Percentiles rank a stretch among this genome's conserved stretches.
Evolutionary conservation across 805 yeast genomes (phyloP).

Genomic region (Nakazawaea pomicola): DNA sequence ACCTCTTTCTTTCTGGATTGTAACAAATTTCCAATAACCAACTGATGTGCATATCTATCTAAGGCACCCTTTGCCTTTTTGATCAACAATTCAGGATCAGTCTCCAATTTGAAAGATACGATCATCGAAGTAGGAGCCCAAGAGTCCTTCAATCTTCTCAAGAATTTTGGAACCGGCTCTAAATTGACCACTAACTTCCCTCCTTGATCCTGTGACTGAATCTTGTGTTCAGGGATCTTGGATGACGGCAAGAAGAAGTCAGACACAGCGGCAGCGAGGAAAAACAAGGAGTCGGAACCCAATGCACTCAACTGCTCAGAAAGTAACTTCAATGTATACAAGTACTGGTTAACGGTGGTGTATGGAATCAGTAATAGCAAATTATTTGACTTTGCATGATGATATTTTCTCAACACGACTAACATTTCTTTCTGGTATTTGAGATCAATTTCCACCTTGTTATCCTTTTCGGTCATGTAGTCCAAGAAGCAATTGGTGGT

Average conservation of each 20-base stretch:
- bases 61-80: constrained; percentile 77
- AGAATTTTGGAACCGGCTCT: constrained; percentile 95
- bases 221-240: constrained; percentile 87
- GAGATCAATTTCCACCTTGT: constrained; percentile 56
- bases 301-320: constrained; percentile 53
- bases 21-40: constrained; percentile 89
- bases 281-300: constrained; percentile 64
- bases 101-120: constrained; percentile 89
- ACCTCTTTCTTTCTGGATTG: constrained; percentile 88
- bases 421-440: constrained; percentile 59
- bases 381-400: constrained; percentile 42
- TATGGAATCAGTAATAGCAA: constrained; percentile 73
- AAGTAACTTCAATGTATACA: constrained; percentile 72
- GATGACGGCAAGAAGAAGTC: constrained; percentile 91
- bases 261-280: constrained; percentile 95
- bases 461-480: constrained; percentile 55
- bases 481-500: constrained; percentile 83
- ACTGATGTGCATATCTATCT: constrained; percentile 81
- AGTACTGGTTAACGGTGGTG: constrained; percentile 91
- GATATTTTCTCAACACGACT: constrained; percentile 51
- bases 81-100: constrained; percentile 68
- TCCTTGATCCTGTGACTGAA: constrained; percentile 69
- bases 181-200: constrained; percentile 80
- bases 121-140: constrained; percentile 98
- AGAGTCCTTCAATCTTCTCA: constrained; percentile 77